Evolutionary conservation across 352 stramenopile genomes (phyloP), one percentile per base, ranked within the genome.

Genomic region (Globisporangium perplexum): DNA sequence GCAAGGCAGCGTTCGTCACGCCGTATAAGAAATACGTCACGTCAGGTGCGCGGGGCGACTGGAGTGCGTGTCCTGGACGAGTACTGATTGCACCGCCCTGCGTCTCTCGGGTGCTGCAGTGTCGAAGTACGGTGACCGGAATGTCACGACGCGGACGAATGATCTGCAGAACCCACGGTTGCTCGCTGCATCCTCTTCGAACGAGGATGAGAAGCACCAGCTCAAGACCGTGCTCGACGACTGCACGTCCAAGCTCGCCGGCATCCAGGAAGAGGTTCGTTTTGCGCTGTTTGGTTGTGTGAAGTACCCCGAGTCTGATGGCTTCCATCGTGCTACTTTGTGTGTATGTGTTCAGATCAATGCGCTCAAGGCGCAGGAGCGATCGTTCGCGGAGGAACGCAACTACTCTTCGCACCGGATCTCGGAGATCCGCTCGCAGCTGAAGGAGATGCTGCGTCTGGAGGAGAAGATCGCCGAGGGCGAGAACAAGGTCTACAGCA

Each of bases 11-110:
- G 8, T 88, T 95, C 20, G 72, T 93, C 22, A 95, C 83, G 11
- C 85, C 85, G 5, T 87, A 63, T 59, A 93, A 95, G 56, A 92
- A 91, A 72, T 95, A 95, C 41, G 77, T 93, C 17, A 87, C 80
- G 5, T 86, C 81, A 53, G 76, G 78, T 86, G 59, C 23, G 69
- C 64, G 4, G 18, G 7, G 24, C 3, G 17, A 28, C 12, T 8
- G n/a, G 41, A 7, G 3, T 46, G 39, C n/a, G 8, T 26, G 18
- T 17, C 39, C 22, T n/a, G n/a, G 24, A 17, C 20, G 41, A 46
- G n/a, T 7, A 15, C 20, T 43, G 36, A 11, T 7, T 43, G 36
- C 33, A 18, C 18, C 12, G 14, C 14, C 17, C 1, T 43, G 36
- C 1, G 4, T 43, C n/a, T n/a, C n/a, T 20, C 8, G 36, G 31